A percentile compares a stretch with the other conserved stretches of the same genome.
Conservation (phyloP, 768 basidiomycete species). For the Amanita rubescens region DNA sequence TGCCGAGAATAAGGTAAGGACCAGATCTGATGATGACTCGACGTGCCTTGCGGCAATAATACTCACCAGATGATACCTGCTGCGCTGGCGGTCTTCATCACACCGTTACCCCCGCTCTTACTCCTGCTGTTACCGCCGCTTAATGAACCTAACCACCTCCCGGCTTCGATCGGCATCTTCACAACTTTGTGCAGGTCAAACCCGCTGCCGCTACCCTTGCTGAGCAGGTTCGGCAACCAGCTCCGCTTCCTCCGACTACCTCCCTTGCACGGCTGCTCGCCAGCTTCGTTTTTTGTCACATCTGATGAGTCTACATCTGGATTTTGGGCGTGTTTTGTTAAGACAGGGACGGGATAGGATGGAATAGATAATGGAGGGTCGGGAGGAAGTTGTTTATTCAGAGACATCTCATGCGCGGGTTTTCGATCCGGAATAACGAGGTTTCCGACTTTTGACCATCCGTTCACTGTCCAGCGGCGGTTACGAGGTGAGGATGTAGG, state of each 20-base stretch:
- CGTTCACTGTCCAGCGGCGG: conserved; percentile 7
- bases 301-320: neutral
- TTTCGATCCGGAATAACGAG: neutral
- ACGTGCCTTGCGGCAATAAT: too few relatives aligned
- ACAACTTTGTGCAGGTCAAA: conserved; percentile 7
- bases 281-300: neutral
- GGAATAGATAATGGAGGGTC: neutral
- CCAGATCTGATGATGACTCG: too few relatives aligned
- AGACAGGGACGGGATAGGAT: neutral
- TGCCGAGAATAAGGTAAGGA: neutral
- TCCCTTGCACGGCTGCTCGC: neutral
- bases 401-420: neutral
- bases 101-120: neutral
- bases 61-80: neutral
- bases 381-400: neutral
- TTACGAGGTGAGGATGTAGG: neutral
- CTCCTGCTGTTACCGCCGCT: conserved; percentile 6
- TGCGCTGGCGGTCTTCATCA: neutral
- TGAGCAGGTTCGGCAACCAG: conserved; percentile 6
- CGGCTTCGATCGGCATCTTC: conserved; percentile 6
- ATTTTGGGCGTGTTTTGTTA: neutral
- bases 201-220: neutral
- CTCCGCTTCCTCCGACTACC: neutral
- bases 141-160: conserved; percentile 6
- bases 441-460: neutral